Evolutionary conservation across 108 stramenopile genomes (phyloP).

Genomic region (Nitzschia putrida): DNA sequence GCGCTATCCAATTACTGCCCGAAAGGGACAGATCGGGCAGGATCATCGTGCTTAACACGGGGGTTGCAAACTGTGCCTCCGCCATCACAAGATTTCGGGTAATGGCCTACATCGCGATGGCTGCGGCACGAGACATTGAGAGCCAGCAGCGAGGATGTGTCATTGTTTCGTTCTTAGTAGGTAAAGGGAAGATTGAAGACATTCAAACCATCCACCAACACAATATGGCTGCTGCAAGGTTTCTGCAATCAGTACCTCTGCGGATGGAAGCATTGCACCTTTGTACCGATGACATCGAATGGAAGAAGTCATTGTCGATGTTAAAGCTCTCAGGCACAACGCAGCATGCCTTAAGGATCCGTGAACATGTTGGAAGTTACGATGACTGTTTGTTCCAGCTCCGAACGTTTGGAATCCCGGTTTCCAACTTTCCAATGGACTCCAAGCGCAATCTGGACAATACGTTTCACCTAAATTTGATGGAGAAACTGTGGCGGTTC

Average conservation of each 20-base stretch:
- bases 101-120: background rate
- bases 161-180: conserved; percentile 7
- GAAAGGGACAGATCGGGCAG: conserved; percentile 19
- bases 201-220: too few species aligned
- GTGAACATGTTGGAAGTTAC: conserved; percentile 17
- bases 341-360: background rate
- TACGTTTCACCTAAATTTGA: too few species aligned
- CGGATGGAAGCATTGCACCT: too few species aligned
- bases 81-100: background rate
- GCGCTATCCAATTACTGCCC: conserved; percentile 16
- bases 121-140: background rate
- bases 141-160: conserved; percentile 3
- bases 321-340: conserved; percentile 6
- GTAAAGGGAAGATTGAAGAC: background rate
- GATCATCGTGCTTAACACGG: conserved; percentile 17
- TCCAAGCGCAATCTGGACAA: background rate
- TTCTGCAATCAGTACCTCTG: too few species aligned
- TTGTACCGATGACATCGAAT: too few species aligned
- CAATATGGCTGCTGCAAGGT: too few species aligned
- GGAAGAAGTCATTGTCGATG: background rate
- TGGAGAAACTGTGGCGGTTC: too few species aligned
- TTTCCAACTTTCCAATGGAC: background rate
- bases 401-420: conserved; percentile 8
- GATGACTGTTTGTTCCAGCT: conserved; percentile 2
- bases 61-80: background rate